phyloP scores from a whole-genome alignment of 2,329 filamentous ascomycete species.

The Talaromyces sp. region DNA sequence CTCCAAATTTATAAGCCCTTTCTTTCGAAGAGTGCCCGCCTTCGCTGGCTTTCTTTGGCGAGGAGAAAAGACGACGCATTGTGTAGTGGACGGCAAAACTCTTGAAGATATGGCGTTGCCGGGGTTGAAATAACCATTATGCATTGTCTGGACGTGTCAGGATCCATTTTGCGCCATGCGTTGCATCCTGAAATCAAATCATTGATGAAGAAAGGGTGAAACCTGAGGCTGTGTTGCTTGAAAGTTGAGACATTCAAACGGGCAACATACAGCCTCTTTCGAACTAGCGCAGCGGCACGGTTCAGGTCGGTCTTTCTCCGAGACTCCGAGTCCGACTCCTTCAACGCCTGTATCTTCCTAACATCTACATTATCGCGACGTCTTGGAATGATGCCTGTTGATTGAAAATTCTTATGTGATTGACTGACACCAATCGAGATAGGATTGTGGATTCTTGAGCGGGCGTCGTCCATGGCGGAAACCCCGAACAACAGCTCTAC shows the following conservation, averaged over 20 bases:
- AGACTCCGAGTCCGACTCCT: not conserved
- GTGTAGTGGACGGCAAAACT: constrained; percentile 19
- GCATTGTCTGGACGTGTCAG: not conserved
- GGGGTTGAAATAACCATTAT: constrained; percentile 6
- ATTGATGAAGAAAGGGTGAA: constrained; percentile 2
- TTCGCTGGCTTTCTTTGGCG: constrained; percentile 29
- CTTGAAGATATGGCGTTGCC: not conserved
- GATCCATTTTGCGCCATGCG: constrained; percentile 1
- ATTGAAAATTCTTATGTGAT: too few species aligned
- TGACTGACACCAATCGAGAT: not conserved
- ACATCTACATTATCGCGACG: too few species aligned
- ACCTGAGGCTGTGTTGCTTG: constrained; percentile 2
- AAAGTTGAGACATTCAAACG: not conserved
- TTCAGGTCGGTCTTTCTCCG: not conserved
- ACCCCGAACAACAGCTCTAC: not conserved
- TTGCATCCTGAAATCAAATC: not conserved
- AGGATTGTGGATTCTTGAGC: not conserved
- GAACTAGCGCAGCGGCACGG: not conserved
- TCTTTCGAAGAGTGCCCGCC: constrained; percentile 33
- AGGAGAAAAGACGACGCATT: constrained; percentile 36
- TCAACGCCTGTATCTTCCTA: too few species aligned
- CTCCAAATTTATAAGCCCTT: constrained; percentile 29
- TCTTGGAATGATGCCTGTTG: not conserved
- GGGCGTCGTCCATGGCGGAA: not conserved
- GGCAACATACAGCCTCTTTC: constrained; percentile 5